Conservation (phyloP, 441 rosid species). For the Euphorbia corollata region DNA sequence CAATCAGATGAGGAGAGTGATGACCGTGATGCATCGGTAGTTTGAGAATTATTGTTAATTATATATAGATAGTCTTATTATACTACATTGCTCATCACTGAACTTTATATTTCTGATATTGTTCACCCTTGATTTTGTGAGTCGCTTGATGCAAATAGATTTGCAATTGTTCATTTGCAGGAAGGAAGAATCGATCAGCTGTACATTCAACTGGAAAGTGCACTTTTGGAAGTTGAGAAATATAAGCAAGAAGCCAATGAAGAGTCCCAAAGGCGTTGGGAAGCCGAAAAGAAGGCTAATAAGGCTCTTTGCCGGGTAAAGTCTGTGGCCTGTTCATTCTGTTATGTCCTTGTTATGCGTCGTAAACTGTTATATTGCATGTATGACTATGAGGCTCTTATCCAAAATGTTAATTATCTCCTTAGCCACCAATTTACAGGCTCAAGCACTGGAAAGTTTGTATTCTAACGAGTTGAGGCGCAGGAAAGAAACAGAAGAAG, state of each 20-base stretch:
- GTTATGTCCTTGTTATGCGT: background rate
- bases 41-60: constrained; percentile 35
- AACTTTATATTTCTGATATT: background rate
- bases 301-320: constrained; percentile 54
- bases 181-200: constrained; percentile 41
- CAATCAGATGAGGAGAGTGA: constrained; percentile 26
- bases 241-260: constrained; percentile 48
- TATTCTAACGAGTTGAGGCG: constrained; percentile 49
- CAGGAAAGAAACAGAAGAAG: constrained; percentile 57
- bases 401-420: constrained; percentile 15
- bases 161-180: constrained; percentile 28
- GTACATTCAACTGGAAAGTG: constrained; percentile 29
- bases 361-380: background rate
- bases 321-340: background rate
- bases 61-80: constrained; percentile 4
- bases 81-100: background rate
- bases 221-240: constrained; percentile 48
- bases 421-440: constrained; percentile 34
- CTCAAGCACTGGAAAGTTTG: constrained; percentile 49
- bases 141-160: constrained; percentile 20
- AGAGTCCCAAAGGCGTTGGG: constrained; percentile 49
- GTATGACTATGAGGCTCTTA: background rate
- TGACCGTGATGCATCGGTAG: background rate
- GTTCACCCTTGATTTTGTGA: constrained; percentile 6
- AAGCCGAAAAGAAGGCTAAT: constrained; percentile 57